phyloP scores from a whole-genome alignment of 2,329 filamentous ascomycete genomes.

The Fusarium hainanense region DNA sequence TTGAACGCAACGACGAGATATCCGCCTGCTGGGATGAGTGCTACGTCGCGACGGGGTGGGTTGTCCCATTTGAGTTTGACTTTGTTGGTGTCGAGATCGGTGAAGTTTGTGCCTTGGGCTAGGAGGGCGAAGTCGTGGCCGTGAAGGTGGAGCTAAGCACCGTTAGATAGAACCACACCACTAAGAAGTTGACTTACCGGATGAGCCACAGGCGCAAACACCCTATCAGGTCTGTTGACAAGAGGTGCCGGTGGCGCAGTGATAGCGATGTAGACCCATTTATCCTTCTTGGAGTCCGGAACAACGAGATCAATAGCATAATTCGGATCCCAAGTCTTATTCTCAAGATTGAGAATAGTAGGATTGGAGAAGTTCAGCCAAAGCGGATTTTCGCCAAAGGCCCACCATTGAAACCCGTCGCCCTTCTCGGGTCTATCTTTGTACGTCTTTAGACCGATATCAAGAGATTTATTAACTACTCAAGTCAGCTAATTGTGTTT shows the following conservation, averaged over 20 bases:
- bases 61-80: slow-evolving; percentile 49
- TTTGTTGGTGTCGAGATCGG: not conserved
- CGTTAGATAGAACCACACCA: too few relatives aligned
- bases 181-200: too few relatives aligned
- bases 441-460: not conserved
- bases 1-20: slow-evolving; percentile 61
- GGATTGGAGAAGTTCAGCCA: slow-evolving; percentile 32
- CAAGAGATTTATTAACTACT: not conserved
- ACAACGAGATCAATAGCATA: slow-evolving; percentile 28
- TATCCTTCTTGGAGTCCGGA: not conserved
- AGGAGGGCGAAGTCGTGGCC: slow-evolving; percentile 42
- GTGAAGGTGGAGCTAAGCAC: slow-evolving; percentile 41
- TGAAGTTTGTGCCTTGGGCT: slow-evolving; percentile 23
- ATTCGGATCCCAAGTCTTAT: slow-evolving; percentile 5
- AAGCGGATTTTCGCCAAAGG: slow-evolving; percentile 16
- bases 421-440: not conserved
- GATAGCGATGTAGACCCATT: slow-evolving; percentile 29
- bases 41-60: slow-evolving; percentile 63
- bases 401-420: slow-evolving; percentile 3
- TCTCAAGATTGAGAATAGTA: slow-evolving; percentile 18
- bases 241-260: slow-evolving; percentile 2
- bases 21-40: slow-evolving; percentile 56
- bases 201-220: slow-evolving; percentile 23
- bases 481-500: too few relatives aligned
- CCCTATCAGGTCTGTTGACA: not conserved